These are phyloP conservation scores for Periglandula ipomoeae DNA, from an alignment of 2,329 filamentous ascomycete species.

Conservation along the genomic window DNA sequence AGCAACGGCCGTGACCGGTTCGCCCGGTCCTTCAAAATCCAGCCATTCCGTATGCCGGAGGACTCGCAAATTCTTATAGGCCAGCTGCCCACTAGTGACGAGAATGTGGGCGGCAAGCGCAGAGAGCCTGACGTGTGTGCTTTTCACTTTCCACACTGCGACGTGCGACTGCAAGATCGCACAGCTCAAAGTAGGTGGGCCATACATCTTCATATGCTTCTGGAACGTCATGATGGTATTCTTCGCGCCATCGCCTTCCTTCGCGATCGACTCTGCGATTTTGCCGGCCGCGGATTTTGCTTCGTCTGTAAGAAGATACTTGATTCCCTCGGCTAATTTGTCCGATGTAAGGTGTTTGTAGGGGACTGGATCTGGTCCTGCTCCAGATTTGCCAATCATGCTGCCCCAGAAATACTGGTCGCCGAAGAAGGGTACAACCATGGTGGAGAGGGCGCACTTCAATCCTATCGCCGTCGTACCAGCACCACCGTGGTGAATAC, in stretches of 20 bases:
- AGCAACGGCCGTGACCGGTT: conserved; percentile 59
- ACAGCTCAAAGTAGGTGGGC: conserved; percentile 52
- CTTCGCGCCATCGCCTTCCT: conserved; percentile 57
- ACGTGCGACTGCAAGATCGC: conserved; percentile 53
- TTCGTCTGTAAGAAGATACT: conserved; percentile 54
- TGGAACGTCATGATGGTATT: conserved; percentile 64
- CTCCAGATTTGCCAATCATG: conserved; percentile 55
- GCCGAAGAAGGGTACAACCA: conserved; percentile 73
- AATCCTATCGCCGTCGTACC: conserved; percentile 68
- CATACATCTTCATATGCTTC: conserved; percentile 43
- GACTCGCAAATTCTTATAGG: conserved; percentile 54
- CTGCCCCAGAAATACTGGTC: conserved; percentile 73
- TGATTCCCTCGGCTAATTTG: conserved; percentile 60
- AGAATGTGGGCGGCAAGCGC: conserved; percentile 57
- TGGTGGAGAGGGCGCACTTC: conserved; percentile 61
- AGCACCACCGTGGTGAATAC: conserved; percentile 69
- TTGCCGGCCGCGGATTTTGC: conserved; percentile 46
- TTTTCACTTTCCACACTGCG: conserved; percentile 58
- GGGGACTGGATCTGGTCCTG: conserved; percentile 57
- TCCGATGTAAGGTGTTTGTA: conserved; percentile 59
- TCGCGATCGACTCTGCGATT: conserved; percentile 52
- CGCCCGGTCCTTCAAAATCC: conserved; percentile 66
- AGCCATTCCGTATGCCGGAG: conserved; percentile 65
- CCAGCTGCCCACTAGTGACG: conserved; percentile 49
- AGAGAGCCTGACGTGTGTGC: conserved; percentile 50